Evolutionary conservation across 1,284 basidiomycete species (phyloP).

Genomic region (Salmacisia buchloeana): DNA sequence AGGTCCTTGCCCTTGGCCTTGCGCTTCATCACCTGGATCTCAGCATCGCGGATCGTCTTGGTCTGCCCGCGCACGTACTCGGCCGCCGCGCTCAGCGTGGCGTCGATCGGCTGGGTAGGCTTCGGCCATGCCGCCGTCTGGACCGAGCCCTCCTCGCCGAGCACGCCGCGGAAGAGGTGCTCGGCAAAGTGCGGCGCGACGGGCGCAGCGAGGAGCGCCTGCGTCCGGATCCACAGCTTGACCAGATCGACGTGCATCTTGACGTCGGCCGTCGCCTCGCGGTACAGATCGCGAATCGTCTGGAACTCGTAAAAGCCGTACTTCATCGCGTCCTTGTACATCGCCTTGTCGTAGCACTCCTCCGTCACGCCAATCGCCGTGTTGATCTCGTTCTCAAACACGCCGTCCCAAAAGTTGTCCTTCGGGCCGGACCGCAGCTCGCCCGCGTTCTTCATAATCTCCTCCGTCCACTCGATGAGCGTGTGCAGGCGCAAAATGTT

Average conservation of each 20-base stretch:
- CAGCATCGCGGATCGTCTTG: conserved; percentile 85
- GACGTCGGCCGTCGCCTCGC: conserved; percentile 71
- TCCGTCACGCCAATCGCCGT: conserved; percentile 74
- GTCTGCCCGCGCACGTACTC: conserved; percentile 75
- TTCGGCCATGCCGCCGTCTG: conserved; percentile 76
- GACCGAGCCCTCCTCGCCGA: conserved; percentile 73
- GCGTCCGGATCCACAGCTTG: conserved; percentile 73
- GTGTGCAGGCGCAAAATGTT: conserved; percentile 93
- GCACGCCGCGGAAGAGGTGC: conserved; percentile 69
- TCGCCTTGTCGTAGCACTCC: conserved; percentile 59
- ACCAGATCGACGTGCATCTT: conserved; percentile 79
- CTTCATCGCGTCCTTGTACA: conserved; percentile 94
- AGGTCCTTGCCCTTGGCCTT: conserved; percentile 38
- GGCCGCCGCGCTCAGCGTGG: conserved; percentile 58
- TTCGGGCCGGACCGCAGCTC: conserved; percentile 61
- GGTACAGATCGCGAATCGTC: conserved; percentile 88
- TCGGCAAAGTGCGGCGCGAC: conserved; percentile 94
- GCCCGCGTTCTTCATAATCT: conserved; percentile 61
- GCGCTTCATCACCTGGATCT: conserved; percentile 53
- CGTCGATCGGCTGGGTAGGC: conserved; percentile 56
- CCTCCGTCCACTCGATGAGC: conserved; percentile 84
- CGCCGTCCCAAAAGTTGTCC: conserved; percentile 60
- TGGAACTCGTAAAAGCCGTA: conserved; percentile 95
- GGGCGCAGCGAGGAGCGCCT: conserved; percentile 75
- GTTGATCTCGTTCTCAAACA: conserved; percentile 90